These are phyloP conservation scores for Kwoniella dendrophila DNA, from an alignment of 768 basidiomycete species.

Conservation along the genomic window DNA sequence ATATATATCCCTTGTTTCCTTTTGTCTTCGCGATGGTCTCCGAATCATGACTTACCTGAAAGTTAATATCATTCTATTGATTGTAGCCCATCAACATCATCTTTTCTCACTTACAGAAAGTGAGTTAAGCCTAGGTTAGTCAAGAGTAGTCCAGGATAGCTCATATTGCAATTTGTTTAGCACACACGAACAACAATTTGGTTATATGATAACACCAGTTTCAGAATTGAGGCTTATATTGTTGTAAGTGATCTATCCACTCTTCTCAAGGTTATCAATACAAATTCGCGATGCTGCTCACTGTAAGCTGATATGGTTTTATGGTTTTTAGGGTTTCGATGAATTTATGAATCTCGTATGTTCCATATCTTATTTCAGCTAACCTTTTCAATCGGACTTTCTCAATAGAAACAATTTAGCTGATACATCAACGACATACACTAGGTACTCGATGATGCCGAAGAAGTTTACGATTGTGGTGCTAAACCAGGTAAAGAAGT, in stretches of 20 bases:
- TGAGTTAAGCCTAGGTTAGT: constrained; percentile 1
- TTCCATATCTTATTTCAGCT: neutral
- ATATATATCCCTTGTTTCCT: neutral
- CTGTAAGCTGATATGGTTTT: neutral
- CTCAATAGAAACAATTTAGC: neutral
- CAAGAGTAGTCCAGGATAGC: neutral
- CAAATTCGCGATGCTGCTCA: neutral
- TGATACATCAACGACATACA: neutral
- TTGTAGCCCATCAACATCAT: constrained; percentile 47
- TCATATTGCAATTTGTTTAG: constrained; percentile 57
- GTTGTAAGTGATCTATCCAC: constrained; percentile 63
- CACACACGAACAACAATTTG: constrained; percentile 84
- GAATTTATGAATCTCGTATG: constrained; percentile 94
- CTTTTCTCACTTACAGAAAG: constrained; percentile 43
- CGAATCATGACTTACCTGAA: neutral
- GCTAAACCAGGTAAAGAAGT: constrained; percentile 66
- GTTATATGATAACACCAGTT: constrained; percentile 95
- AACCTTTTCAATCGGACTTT: too few relatives aligned
- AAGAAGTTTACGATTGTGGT: constrained; percentile 74
- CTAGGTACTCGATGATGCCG: constrained; percentile 78
- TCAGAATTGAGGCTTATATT: constrained; percentile 94
- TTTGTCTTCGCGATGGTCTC: neutral
- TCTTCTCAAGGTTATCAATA: constrained; percentile 17
- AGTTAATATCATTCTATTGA: neutral
- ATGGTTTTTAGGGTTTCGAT: constrained; percentile 77